Conservation (phyloP, 257 asterid genomes). For the Salvia rosmarinus region DNA sequence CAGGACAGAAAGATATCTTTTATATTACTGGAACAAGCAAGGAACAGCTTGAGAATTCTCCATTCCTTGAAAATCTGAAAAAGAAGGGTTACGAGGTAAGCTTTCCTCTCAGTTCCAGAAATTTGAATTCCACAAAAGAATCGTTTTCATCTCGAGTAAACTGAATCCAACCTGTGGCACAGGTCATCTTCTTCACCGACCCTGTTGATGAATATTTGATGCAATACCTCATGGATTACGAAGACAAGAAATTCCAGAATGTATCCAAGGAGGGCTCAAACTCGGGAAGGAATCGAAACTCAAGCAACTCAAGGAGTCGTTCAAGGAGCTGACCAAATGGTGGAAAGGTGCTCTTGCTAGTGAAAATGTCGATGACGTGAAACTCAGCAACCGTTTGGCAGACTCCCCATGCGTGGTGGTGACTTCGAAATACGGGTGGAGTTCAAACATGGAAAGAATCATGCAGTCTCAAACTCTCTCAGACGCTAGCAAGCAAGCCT, state of each 20-base stretch:
- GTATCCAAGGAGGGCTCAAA: slow-evolving; percentile 92
- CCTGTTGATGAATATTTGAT: slow-evolving; percentile 94
- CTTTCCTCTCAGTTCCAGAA: neutral
- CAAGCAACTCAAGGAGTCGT: slow-evolving; percentile 85
- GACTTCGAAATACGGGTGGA: slow-evolving; percentile 92
- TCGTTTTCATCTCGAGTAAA: neutral
- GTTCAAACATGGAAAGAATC: slow-evolving; percentile 90
- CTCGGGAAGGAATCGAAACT: slow-evolving; percentile 76
- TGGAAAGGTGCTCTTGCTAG: slow-evolving; percentile 84
- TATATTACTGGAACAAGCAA: slow-evolving; percentile 91
- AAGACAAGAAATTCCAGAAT: slow-evolving; percentile 91
- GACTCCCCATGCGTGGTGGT: slow-evolving; percentile 93
- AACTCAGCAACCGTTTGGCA: slow-evolving; percentile 87
- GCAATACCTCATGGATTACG: slow-evolving; percentile 96
- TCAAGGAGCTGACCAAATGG: slow-evolving; percentile 88
- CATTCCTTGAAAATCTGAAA: slow-evolving; percentile 86
- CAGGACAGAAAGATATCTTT: slow-evolving; percentile 94
- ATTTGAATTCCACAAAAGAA: neutral
- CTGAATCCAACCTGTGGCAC: slow-evolving; percentile 30
- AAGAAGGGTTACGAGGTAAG: slow-evolving; percentile 90
- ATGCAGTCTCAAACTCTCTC: slow-evolving; percentile 95
- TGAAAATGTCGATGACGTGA: slow-evolving; percentile 88
- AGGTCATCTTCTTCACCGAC: slow-evolving; percentile 89
- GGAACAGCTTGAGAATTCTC: slow-evolving; percentile 95
- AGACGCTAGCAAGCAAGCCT: slow-evolving; percentile 81